Conservation (phyloP, 345 rosid species). For the Eucalyptus marginata region DNA sequence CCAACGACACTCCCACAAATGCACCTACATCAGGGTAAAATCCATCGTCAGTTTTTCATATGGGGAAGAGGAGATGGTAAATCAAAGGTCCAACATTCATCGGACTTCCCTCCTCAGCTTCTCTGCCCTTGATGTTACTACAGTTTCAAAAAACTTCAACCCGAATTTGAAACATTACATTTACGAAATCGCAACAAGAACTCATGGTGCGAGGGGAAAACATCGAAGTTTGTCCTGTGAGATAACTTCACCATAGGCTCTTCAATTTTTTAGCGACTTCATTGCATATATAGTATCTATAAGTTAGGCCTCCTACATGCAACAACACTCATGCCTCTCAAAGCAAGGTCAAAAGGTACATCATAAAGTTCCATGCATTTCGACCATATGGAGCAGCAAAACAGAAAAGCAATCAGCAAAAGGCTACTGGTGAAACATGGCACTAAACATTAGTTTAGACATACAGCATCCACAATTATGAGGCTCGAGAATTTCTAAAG, state of each 20-base stretch:
- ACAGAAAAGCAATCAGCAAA: not conserved
- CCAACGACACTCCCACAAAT: conserved; percentile 91
- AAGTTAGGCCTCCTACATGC: not conserved
- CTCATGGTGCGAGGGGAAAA: not conserved
- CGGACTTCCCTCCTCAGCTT: not conserved
- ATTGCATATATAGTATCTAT: not conserved
- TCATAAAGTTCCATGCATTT: not conserved
- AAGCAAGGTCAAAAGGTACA: not conserved
- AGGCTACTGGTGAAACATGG: not conserved
- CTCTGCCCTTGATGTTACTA: not conserved
- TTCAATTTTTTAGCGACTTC: not conserved
- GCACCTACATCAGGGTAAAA: conserved; percentile 44
- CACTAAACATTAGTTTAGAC: not conserved
- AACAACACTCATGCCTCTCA: not conserved
- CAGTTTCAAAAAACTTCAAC: not conserved
- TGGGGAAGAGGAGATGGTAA: not conserved
- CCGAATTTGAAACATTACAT: not conserved
- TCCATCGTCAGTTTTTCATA: not conserved
- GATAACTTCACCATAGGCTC: not conserved
- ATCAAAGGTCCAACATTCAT: not conserved
- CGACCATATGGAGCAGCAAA: not conserved
- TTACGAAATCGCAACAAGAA: not conserved
- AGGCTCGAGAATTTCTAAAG: not conserved
- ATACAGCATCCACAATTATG: not conserved
- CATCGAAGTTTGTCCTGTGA: not conserved